A percentile compares a stretch with the other conserved stretches of the same genome.
Conservation (phyloP, 1,284 basidiomycete genomes). For the Takashimella tepidaria region DNA sequence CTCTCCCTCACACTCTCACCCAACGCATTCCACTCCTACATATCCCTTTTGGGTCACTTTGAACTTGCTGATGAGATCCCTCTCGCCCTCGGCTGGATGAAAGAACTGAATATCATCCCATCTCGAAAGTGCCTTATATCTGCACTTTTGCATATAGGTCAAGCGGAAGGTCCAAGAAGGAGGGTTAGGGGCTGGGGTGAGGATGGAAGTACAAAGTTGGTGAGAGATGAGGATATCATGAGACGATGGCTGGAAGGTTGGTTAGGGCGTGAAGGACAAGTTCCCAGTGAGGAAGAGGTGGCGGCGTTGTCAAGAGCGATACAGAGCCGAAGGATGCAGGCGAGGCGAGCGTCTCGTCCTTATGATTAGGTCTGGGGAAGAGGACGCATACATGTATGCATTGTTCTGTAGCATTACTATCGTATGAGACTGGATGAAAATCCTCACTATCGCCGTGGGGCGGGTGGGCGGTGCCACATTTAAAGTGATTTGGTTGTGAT, state of each 20-base stretch:
- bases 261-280: conserved; percentile 55
- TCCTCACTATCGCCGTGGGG: too few species aligned
- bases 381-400: too few species aligned
- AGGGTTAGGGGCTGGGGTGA: conserved; percentile 52
- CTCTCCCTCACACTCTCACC: conserved; percentile 54
- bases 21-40: conserved; percentile 57
- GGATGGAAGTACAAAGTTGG: conserved; percentile 28
- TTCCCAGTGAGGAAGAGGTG: conserved; percentile 52
- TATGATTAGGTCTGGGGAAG: too few species aligned
- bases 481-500: too few species aligned
- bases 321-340: background rate
- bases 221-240: conserved; percentile 53
- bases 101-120: conserved; percentile 56
- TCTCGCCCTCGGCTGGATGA: conserved; percentile 72
- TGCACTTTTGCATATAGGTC: conserved; percentile 64
- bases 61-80: conserved; percentile 59
- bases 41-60: conserved; percentile 59
- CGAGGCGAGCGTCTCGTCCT: too few species aligned
- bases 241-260: conserved; percentile 62
- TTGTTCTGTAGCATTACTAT: too few species aligned
- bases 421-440: background rate
- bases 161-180: conserved; percentile 60
- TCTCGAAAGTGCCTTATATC: conserved; percentile 56
- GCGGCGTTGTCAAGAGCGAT: conserved; percentile 9
- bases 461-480: background rate